Base-by-base conservation (phyloP, 345 rosid genomes). In the Bruguiera sexangula region DNA sequence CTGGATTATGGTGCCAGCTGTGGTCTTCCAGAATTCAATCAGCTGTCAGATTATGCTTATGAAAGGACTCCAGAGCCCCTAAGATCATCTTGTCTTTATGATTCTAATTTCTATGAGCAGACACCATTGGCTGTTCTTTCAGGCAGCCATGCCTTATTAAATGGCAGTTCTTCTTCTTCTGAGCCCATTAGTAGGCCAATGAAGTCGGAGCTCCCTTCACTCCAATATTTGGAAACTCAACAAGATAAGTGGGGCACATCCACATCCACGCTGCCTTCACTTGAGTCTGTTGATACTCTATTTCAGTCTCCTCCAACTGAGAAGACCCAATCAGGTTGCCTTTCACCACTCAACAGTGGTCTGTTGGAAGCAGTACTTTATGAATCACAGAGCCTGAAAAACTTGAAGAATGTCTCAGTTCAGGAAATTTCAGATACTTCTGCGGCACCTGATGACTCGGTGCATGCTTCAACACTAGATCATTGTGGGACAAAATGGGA, bases 151-250 rank as follows among this genome's bases (percentile, higher is more conserved):
- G 76, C 81, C 69, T 60, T 76, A 62, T 4, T 75, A 69, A 74
- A 77, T 82, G 82, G 80, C 74, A 65, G 81, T 67, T 72, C 78
- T 78, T 80, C 86, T 79, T 71, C 88, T 85, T 79, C 84, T 22
- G 83, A 60, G 71, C 82, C 85, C 74, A 39, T 73, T 58, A 37
- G 53, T 26, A 83, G 48, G 84, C 77, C 72, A 18, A 73, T 67
- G 78, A 82, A 80, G 82, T 75, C 68, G 84, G 92, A 88, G 85
- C 88, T 84, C 88, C 93, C 89, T 88, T 84, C 90, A 84, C 70
- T 79, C 93, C 92, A 85, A 88, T 73, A 69, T 82, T 63, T 76
- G 32, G 83, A 84, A 51, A 50, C 78, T 75, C 84, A 57, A 70
- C 75, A 65, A 72, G 84, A 60, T 63, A 39, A 77, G 65, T 81